phyloP scores from a whole-genome alignment of 345 rosid species.

The Salix udensis region DNA sequence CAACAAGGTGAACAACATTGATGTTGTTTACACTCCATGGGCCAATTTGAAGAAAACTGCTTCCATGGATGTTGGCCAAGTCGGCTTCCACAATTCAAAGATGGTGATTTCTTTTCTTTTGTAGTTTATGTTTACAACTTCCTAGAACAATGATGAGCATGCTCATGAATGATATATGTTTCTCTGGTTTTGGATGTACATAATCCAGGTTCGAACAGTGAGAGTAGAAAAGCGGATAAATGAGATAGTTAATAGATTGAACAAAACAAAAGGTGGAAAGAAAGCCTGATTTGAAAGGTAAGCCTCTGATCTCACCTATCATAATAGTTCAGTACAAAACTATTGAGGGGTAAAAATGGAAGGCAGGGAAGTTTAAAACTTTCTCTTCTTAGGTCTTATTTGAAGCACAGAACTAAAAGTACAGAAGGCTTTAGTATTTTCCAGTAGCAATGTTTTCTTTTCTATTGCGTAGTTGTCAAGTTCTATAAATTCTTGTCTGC shows the following conservation, averaged over 20 bases:
- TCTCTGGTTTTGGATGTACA: constrained; percentile 16
- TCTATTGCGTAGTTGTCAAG: neutral
- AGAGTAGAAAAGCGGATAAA: constrained; percentile 90
- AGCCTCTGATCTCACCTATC: neutral
- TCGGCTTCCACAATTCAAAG: constrained; percentile 84
- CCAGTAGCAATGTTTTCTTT: neutral
- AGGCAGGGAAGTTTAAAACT: neutral
- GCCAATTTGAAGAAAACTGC: constrained; percentile 89
- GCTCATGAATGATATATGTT: constrained; percentile 1
- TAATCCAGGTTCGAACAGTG: constrained; percentile 70
- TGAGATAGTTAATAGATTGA: constrained; percentile 88
- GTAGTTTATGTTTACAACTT: neutral
- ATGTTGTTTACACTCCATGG: constrained; percentile 98
- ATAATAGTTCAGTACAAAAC: neutral
- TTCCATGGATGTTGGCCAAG: constrained; percentile 99
- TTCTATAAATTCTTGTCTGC: neutral
- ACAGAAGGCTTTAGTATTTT: neutral
- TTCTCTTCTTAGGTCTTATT: neutral
- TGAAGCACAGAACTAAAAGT: neutral
- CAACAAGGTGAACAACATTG: constrained; percentile 86
- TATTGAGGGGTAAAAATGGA: neutral
- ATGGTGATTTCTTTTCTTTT: constrained; percentile 43
- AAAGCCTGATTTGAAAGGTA: constrained; percentile 90
- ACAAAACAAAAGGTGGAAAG: constrained; percentile 91
- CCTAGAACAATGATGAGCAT: neutral